Conservation (phyloP, 2,329 filamentous ascomycete species). For the Monascus ruber region DNA sequence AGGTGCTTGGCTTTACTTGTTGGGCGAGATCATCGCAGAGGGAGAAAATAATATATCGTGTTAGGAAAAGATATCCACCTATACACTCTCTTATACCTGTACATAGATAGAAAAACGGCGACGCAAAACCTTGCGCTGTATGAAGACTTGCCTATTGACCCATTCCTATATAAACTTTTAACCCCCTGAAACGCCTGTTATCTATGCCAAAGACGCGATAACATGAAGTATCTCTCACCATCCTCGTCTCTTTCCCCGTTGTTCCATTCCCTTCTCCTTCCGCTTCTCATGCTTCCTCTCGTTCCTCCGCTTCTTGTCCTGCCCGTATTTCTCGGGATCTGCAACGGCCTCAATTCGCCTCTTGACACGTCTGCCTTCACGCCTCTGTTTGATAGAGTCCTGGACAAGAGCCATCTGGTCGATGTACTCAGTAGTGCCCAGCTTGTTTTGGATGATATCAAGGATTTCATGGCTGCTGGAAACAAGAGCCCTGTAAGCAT, state of each 20-base stretch:
- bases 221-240: conserved; percentile 40
- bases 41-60: no score
- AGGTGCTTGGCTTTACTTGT: no score
- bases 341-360: conserved; percentile 78
- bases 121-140: background rate
- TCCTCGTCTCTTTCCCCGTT: conserved; percentile 59
- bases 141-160: background rate
- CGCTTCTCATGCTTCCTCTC: conserved; percentile 74
- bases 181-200: conserved; percentile 6
- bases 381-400: conserved; percentile 56
- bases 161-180: background rate
- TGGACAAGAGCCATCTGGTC: conserved; percentile 60
- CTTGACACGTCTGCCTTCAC: conserved; percentile 69
- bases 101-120: background rate
- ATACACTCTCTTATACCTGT: background rate
- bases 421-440: conserved; percentile 74
- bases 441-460: conserved; percentile 69
- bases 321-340: conserved; percentile 65
- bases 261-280: conserved; percentile 65
- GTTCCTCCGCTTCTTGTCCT: conserved; percentile 70
- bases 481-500: conserved; percentile 58
- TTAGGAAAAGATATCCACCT: no score
- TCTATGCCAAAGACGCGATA: conserved; percentile 8
- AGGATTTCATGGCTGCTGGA: conserved; percentile 65
- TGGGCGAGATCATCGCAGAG: no score